Evolutionary conservation across 2,329 filamentous ascomycete genomes (phyloP), one percentile per base, ranked within the genome.

Genomic region (Fusarium mexicanum): DNA sequence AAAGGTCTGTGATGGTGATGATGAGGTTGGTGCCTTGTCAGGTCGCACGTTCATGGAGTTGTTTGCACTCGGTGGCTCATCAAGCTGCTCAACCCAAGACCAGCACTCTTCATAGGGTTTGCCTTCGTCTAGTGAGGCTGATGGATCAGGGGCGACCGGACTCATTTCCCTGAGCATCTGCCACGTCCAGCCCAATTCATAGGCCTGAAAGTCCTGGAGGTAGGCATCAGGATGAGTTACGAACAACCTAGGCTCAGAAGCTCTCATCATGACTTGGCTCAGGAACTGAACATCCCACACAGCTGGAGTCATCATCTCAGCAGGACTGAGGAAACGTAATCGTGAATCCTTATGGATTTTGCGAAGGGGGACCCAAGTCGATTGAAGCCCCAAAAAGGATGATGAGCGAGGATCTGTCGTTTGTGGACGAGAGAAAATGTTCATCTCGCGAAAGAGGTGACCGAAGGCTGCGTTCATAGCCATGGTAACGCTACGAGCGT

Each of bases 151-250:
- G 71, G 88, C 87, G 26, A 89, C 84, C 10, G 89, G 86, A 55
- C 88, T 90, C 31, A 94, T 83, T 74, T 91, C 87, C 40, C 90
- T 88, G 16, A 95, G 81, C 51, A 87, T 87, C 74, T 91, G 90
- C 93, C 93, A 96, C 4, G 89, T 91, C 92, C 92, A 95, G 10
- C 86, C 86, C 16, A 84, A 79, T 48, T 87, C 85, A 43, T 88
- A 87, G 10, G 87, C 85, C 38, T 86, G 82, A 20, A 84, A 80
- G 69, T 91, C 88, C 78, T 96, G 93, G 6, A 93, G 83, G 73
- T 96, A 96, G 3, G 92, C 91, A 74, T 93, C 91, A 8, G 91
- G 89, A 67, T 94, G 92, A 3, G 93, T 96, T 66, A 95, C 87
- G 81, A 93, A 96, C 18, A 96, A 87, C 14, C 93, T 88, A 70